Percentiles rank a stretch among this genome's conserved stretches.
These are phyloP conservation scores for Filosporella fistucella DNA, from an alignment of 495 filamentous ascomycete species.

Conservation along the genomic window DNA sequence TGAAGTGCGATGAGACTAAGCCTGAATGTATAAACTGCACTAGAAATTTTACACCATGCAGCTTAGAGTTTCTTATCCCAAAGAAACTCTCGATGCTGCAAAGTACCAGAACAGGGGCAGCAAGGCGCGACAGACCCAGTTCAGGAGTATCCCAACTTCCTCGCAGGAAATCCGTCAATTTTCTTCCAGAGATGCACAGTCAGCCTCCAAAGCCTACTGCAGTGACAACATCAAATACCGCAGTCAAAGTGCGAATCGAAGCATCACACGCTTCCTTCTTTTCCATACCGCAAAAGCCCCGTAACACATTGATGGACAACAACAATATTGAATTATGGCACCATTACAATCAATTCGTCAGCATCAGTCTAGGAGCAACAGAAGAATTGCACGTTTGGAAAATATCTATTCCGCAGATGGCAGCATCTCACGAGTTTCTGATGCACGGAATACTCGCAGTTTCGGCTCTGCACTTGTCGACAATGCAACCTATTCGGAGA, in stretches of 20 bases:
- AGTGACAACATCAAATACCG: too few relatives aligned
- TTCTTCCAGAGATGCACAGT: too few relatives aligned
- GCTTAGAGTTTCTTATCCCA: slow-evolving; percentile 9
- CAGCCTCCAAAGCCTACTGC: too few relatives aligned
- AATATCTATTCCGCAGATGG: slow-evolving; percentile 29
- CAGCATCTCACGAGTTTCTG: slow-evolving; percentile 32
- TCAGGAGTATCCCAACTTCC: too few relatives aligned
- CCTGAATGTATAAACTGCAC: slow-evolving; percentile 3
- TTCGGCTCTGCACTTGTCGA: slow-evolving; percentile 39
- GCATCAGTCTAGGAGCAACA: slow-evolving; percentile 12
- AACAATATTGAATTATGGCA: slow-evolving; percentile 24
- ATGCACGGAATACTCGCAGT: slow-evolving; percentile 39
- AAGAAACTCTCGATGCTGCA: too few relatives aligned
- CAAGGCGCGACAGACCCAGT: neutral
- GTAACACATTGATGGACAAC: neutral
- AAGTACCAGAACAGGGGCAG: neutral
- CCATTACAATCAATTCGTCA: slow-evolving; percentile 18
- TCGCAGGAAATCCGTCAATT: too few relatives aligned
- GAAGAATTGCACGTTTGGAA: slow-evolving; percentile 25
- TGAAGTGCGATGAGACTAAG: slow-evolving; percentile 12
- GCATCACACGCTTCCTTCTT: too few relatives aligned
- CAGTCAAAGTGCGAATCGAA: too few relatives aligned
- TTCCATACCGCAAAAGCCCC: neutral
- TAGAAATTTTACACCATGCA: slow-evolving; percentile 3
- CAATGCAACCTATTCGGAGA: slow-evolving; percentile 20